Evolutionary conservation across 305 asterid genomes (phyloP).

Genomic region (Fraxinus latifolia): DNA sequence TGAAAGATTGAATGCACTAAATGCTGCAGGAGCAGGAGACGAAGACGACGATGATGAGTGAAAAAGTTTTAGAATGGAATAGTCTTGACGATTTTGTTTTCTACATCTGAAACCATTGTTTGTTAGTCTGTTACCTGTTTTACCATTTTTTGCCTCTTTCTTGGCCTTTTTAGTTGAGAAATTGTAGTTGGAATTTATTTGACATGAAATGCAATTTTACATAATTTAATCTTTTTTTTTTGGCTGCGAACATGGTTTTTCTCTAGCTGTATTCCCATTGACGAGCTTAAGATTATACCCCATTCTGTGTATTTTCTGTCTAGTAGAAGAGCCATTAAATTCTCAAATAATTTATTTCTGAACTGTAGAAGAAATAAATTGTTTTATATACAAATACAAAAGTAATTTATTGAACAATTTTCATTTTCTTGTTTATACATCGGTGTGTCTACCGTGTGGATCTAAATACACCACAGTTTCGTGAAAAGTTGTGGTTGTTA

Average conservation of each 20-base stretch:
- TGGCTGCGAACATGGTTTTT: neutral
- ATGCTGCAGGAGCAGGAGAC: conserved; percentile 34
- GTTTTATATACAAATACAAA: too few relatives aligned
- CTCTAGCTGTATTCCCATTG: neutral
- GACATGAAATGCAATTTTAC: conserved; percentile 3
- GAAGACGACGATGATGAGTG: conserved; percentile 27
- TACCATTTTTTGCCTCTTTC: conserved; percentile 25
- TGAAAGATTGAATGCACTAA: conserved; percentile 36
- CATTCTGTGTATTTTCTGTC: neutral
- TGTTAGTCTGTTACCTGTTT: conserved; percentile 2
- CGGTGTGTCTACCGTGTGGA: neutral
- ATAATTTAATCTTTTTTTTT: neutral
- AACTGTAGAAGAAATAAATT: neutral
- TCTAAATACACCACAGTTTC: neutral
- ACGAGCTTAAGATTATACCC: neutral
- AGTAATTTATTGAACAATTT: neutral
- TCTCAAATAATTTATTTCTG: neutral
- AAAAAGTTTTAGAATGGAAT: neutral
- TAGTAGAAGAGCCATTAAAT: neutral
- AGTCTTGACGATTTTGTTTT: neutral
- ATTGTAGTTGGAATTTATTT: neutral
- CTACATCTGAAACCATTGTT: neutral
- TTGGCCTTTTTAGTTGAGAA: conserved; percentile 4
- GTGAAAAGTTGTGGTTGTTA: neutral
- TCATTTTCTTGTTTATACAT: too few relatives aligned